Conservation (phyloP, 129 eudicot genomes). For the Ambrosia artemisiifolia region DNA sequence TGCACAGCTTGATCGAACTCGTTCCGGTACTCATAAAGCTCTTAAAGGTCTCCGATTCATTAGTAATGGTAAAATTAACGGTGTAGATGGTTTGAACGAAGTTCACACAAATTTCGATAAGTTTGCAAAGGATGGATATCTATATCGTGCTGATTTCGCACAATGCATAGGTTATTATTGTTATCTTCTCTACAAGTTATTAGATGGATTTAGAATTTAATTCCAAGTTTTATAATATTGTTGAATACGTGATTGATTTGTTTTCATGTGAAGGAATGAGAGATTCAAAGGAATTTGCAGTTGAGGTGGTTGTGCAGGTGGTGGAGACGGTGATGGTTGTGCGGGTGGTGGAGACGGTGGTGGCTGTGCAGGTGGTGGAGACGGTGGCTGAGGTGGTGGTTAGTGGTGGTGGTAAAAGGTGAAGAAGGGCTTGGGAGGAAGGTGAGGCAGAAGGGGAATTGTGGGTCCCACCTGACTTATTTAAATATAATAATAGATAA, state of each 20-base stretch:
- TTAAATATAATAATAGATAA: too few species aligned
- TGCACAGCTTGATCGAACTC: constrained; percentile 83
- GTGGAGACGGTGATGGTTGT: too few species aligned
- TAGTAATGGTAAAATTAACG: constrained; percentile 49
- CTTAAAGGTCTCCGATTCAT: constrained; percentile 86
- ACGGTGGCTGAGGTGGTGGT: too few species aligned
- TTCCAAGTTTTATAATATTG: too few species aligned
- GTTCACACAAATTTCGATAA: constrained; percentile 64
- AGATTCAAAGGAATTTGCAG: constrained; percentile 89
- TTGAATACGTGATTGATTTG: background rate
- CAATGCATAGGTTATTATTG: constrained; percentile 76
- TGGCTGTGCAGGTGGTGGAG: too few species aligned
- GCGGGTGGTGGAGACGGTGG: too few species aligned
- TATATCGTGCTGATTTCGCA: constrained; percentile 77
- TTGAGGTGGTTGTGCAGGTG: constrained; percentile 88
- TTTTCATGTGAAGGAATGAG: constrained; percentile 59
- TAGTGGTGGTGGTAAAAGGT: too few species aligned
- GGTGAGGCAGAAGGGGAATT: too few species aligned
- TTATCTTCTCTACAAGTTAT: too few species aligned
- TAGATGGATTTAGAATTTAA: too few species aligned
- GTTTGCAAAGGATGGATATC: constrained; percentile 80
- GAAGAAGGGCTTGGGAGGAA: too few species aligned
- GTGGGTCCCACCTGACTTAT: too few species aligned
- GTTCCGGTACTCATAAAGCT: constrained; percentile 91
- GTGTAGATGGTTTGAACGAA: constrained; percentile 69